Conservation (phyloP, 106 monocot genomes). For the Dioscorea zingiberensis region DNA sequence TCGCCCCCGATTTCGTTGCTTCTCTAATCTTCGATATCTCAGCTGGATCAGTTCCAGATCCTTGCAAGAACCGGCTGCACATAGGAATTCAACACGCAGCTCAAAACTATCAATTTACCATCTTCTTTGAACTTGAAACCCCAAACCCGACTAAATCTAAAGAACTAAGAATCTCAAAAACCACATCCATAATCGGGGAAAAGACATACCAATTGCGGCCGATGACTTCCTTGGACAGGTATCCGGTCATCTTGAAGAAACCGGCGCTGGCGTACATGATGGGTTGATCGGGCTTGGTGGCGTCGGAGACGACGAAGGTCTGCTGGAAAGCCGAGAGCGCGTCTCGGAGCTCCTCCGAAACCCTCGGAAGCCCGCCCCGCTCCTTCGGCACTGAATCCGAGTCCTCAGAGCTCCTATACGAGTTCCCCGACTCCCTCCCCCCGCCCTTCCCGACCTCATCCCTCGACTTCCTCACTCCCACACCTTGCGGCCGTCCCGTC, state of each 20-base stretch:
- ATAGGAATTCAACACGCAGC: neutral
- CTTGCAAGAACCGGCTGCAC: constrained; percentile 93
- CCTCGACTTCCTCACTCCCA: constrained; percentile 48
- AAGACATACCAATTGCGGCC: constrained; percentile 77
- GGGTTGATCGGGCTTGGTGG: constrained; percentile 67
- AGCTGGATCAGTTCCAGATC: constrained; percentile 62
- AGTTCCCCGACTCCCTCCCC: constrained; percentile 33
- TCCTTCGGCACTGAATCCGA: constrained; percentile 25
- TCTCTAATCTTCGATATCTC: constrained; percentile 86
- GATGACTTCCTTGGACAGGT: constrained; percentile 77
- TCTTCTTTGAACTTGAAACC: neutral
- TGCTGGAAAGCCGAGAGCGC: constrained; percentile 96
- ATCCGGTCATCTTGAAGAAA: constrained; percentile 94
- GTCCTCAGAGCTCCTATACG: constrained; percentile 57
- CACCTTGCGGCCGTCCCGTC: constrained; percentile 79
- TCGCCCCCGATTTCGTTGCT: constrained; percentile 42
- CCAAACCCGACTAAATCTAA: neutral
- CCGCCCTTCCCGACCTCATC: constrained; percentile 23
- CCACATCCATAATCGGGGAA: neutral
- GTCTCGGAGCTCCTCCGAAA: constrained; percentile 87
- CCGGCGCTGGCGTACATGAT: constrained; percentile 96
- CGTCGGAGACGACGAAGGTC: constrained; percentile 94
- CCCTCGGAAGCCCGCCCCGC: constrained; percentile 41
- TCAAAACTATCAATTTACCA: neutral
- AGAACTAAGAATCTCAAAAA: no score